Conservation (phyloP, 176 grass and related monocot genomes). For the Oryza nivara region DNA sequence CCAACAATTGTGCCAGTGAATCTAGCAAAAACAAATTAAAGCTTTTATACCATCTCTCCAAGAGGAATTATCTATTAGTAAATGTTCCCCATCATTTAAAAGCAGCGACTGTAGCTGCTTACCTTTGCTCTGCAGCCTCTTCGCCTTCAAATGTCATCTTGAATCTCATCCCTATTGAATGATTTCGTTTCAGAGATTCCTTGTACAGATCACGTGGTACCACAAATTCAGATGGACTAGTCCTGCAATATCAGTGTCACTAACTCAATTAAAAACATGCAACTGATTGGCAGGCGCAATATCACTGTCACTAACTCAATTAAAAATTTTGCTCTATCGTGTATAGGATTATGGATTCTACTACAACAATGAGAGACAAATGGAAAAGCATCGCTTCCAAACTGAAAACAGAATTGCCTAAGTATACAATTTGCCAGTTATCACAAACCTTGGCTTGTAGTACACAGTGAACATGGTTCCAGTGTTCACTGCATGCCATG, state of each 20-base stretch:
- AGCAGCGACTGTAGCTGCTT: constrained; percentile 6
- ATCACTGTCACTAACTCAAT: constrained; percentile 14
- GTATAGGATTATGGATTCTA: not conserved
- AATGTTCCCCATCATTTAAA: constrained; percentile 11
- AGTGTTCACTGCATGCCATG: constrained; percentile 87
- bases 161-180: constrained; percentile 93
- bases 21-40: constrained; percentile 44
- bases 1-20: constrained; percentile 89
- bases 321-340: not conserved
- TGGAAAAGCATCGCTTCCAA: not conserved
- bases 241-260: constrained; percentile 47
- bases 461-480: constrained; percentile 93
- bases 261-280: constrained; percentile 29
- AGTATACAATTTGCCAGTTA: not conserved
- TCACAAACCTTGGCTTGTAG: constrained; percentile 84
- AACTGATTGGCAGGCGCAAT: not conserved
- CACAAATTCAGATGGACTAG: constrained; percentile 88
- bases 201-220: constrained; percentile 59
- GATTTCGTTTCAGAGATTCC: constrained; percentile 74
- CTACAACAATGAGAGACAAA: not conserved
- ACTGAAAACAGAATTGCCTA: not conserved
- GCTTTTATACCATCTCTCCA: constrained; percentile 7
- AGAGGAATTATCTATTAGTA: not conserved
- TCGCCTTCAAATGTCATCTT: constrained; percentile 98
- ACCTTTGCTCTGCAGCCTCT: constrained; percentile 88